Evolutionary conservation across 2,329 filamentous ascomycete species (phyloP).

Genomic region (Diaporthe velutina): DNA sequence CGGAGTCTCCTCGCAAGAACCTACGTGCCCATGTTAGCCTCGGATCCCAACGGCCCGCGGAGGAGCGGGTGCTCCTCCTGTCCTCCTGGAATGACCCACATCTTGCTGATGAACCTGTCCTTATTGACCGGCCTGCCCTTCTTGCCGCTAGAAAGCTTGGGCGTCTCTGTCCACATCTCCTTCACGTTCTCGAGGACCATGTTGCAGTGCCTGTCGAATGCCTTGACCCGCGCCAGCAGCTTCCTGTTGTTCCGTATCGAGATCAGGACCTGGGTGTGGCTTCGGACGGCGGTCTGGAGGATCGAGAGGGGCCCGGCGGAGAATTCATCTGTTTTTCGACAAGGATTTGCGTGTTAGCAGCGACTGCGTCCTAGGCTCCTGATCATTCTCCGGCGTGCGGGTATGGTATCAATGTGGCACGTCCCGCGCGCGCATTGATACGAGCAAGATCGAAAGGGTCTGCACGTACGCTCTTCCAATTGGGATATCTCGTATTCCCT

Average conservation of each 20-base stretch:
- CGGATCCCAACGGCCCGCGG: background rate
- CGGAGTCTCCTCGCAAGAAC: slow-evolving; percentile 89
- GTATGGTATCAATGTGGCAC: background rate
- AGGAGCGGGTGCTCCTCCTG: slow-evolving; percentile 1
- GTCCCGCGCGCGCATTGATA: background rate
- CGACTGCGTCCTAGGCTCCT: background rate
- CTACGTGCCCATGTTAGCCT: slow-evolving; percentile 55
- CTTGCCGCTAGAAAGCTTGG: slow-evolving; percentile 84
- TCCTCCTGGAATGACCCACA: slow-evolving; percentile 67
- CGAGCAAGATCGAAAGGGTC: background rate
- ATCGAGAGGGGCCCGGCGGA: slow-evolving; percentile 78
- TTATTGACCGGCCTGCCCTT: slow-evolving; percentile 95
- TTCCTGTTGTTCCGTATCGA: slow-evolving; percentile 99
- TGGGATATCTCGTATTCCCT: slow-evolving; percentile 93
- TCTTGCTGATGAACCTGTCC: slow-evolving; percentile 98
- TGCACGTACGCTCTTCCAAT: slow-evolving; percentile 51
- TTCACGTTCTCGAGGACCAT: slow-evolving; percentile 98
- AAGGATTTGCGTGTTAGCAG: slow-evolving; percentile 38
- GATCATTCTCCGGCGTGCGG: background rate
- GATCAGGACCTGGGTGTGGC: slow-evolving; percentile 95
- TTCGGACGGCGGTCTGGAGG: slow-evolving; percentile 95
- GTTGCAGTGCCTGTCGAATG: slow-evolving; percentile 98
- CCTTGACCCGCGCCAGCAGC: slow-evolving; percentile 95
- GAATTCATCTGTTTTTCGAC: slow-evolving; percentile 64
- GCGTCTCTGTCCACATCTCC: slow-evolving; percentile 99